Evolutionary conservation across 768 basidiomycete species (phyloP).

Genomic region (Lentinula detonsa): DNA sequence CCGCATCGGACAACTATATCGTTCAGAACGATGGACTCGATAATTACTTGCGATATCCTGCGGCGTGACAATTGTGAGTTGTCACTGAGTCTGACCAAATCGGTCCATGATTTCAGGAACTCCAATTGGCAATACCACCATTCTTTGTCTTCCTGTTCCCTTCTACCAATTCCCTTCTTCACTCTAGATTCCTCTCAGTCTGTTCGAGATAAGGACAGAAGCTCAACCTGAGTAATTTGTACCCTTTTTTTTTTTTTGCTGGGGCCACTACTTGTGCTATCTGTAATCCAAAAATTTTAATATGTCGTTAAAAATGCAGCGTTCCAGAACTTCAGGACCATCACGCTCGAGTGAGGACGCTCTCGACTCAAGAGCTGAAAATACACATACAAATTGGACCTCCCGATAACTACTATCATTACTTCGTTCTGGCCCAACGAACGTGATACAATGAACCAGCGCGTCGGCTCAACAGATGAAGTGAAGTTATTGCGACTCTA

Average conservation of each 20-base stretch:
- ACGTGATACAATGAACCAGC: conserved; percentile 89
- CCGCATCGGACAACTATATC: conserved; percentile 88
- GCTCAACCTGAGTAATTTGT: background rate
- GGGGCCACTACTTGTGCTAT: background rate
- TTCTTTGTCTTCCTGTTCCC: no score
- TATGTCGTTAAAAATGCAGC: conserved; percentile 39
- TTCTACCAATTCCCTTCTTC: conserved; percentile 44
- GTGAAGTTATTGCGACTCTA: conserved; percentile 81
- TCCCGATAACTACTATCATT: background rate
- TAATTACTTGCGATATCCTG: conserved; percentile 91
- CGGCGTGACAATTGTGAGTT: no score
- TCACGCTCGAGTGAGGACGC: conserved; percentile 75
- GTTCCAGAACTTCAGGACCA: conserved; percentile 75
- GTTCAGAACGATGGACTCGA: conserved; percentile 96
- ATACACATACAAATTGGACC: conserved; percentile 2
- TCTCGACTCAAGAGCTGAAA: background rate
- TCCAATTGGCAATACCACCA: no score
- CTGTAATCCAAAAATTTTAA: background rate
- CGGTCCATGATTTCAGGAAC: no score
- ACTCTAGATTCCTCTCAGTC: conserved; percentile 32
- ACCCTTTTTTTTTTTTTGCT: no score
- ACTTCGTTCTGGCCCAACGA: conserved; percentile 49
- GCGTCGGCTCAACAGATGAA: conserved; percentile 86
- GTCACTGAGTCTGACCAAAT: no score
- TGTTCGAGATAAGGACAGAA: conserved; percentile 44